Percentiles rank a stretch among this genome's conserved stretches.
Evolutionary conservation across 2,329 filamentous ascomycete species (phyloP).

Genomic region (Lachnellula occidentalis): DNA sequence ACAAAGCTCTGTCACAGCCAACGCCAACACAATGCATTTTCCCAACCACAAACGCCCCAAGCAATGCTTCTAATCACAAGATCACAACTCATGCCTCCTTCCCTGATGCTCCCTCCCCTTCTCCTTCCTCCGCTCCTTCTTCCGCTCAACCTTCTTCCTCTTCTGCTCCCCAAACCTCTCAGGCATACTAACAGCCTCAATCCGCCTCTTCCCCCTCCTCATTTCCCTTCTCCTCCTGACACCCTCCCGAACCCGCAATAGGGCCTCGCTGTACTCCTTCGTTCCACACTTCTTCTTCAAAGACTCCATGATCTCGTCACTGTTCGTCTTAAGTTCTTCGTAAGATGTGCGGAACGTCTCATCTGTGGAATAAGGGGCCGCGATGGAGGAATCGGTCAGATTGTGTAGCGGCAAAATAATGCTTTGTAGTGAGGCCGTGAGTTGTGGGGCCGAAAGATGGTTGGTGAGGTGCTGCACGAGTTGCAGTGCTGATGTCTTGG

Average conservation of each 20-base stretch:
- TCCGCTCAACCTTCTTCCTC: conserved; percentile 76
- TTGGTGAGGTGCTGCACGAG: conserved; percentile 66
- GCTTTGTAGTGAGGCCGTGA: conserved; percentile 58
- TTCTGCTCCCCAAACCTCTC: conserved; percentile 75
- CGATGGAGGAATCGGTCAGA: conserved; percentile 74
- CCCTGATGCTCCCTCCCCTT: conserved; percentile 64
- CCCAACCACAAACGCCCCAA: neutral
- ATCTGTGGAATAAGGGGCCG: conserved; percentile 65
- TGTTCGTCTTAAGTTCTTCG: conserved; percentile 64
- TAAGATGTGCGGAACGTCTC: conserved; percentile 63
- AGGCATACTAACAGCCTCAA: conserved; percentile 78
- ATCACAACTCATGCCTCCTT: conserved; percentile 22
- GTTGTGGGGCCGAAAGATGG: conserved; percentile 50
- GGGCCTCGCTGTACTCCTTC: conserved; percentile 66
- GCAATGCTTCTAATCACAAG: neutral
- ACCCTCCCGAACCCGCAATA: conserved; percentile 66
- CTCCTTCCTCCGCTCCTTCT: conserved; percentile 77
- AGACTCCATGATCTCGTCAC: conserved; percentile 72
- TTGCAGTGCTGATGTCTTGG: conserved; percentile 70
- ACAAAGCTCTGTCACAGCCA: neutral
- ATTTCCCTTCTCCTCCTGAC: conserved; percentile 68
- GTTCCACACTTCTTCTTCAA: conserved; percentile 82
- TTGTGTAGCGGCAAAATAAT: conserved; percentile 70
- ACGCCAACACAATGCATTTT: neutral
- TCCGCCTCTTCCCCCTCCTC: conserved; percentile 77